Conservation (phyloP, 371 early-diverging fungal species). For the Rhizopus microsporus region DNA sequence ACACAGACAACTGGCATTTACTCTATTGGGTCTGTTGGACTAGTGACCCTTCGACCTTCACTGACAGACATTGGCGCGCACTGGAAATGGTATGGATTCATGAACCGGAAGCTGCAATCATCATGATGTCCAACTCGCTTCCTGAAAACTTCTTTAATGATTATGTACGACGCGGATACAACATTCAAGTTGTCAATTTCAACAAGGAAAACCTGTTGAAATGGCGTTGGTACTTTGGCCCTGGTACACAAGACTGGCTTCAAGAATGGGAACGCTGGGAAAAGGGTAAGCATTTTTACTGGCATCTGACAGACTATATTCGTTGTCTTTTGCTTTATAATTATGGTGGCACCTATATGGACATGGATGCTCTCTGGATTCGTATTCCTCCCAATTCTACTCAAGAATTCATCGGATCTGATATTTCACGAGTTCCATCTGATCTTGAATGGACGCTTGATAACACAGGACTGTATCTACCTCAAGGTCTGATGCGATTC, state of each 20-base stretch:
- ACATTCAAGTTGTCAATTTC: conserved; percentile 61
- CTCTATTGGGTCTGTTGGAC: conserved; percentile 73
- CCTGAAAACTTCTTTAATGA: conserved; percentile 56
- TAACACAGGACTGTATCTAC: conserved; percentile 59
- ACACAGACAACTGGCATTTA: conserved; percentile 59
- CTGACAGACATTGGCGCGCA: conserved; percentile 64
- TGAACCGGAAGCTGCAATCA: conserved; percentile 60
- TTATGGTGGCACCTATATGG: conserved; percentile 74
- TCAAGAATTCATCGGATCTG: conserved; percentile 66
- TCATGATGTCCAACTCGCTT: conserved; percentile 63
- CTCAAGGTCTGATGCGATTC: conserved; percentile 68
- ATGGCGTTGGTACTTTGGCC: conserved; percentile 66
- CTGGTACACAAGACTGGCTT: conserved; percentile 63
- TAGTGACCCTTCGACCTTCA: conserved; percentile 60
- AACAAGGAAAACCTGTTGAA: conserved; percentile 57
- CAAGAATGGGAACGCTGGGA: conserved; percentile 62
- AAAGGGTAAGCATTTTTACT: conserved; percentile 55
- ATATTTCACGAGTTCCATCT: conserved; percentile 46
- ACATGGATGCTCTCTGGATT: conserved; percentile 71
- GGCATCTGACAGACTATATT: conserved; percentile 65
- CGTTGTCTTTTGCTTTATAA: conserved; percentile 59
- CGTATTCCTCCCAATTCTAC: conserved; percentile 56
- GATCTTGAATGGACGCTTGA: conserved; percentile 66
- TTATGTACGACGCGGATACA: conserved; percentile 58
- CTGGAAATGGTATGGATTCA: conserved; percentile 69